These are phyloP conservation scores for Breynia disticha DNA, from an alignment of 441 rosid genomes.

Conservation along the genomic window DNA sequence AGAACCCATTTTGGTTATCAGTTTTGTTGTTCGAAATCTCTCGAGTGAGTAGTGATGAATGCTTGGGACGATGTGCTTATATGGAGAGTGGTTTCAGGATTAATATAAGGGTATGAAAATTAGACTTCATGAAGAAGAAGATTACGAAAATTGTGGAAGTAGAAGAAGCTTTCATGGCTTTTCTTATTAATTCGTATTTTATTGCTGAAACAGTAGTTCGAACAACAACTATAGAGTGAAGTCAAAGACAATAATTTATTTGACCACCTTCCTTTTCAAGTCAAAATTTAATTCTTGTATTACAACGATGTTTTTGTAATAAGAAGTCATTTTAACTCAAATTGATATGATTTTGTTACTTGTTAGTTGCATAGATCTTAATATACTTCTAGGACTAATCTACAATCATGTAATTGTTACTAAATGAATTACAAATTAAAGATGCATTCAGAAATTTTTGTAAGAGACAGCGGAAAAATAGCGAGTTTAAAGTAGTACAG, in stretches of 20 bases:
- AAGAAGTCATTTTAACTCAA: too few species aligned
- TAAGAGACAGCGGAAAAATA: too few species aligned
- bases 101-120: background rate
- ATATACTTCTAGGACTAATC: too few species aligned
- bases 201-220: slow-evolving; percentile 2
- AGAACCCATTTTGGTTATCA: slow-evolving; percentile 26
- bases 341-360: background rate
- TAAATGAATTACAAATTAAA: too few species aligned
- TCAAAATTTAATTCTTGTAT: slow-evolving; percentile 14
- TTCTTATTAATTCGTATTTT: background rate
- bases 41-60: background rate
- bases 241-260: slow-evolving; percentile 19
- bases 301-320: background rate
- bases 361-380: too few species aligned
- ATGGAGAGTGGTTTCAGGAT: background rate
- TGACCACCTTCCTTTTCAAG: slow-evolving; percentile 18
- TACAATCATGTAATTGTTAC: too few species aligned
- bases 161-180: too few species aligned
- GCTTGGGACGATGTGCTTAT: background rate
- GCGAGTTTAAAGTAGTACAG: too few species aligned
- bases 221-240: slow-evolving; percentile 24
- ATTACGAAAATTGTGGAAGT: too few species aligned
- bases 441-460: too few species aligned
- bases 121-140: background rate
- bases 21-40: background rate